Conservation (phyloP, 352 stramenopile genomes). For the Pythium aristosporum region DNA sequence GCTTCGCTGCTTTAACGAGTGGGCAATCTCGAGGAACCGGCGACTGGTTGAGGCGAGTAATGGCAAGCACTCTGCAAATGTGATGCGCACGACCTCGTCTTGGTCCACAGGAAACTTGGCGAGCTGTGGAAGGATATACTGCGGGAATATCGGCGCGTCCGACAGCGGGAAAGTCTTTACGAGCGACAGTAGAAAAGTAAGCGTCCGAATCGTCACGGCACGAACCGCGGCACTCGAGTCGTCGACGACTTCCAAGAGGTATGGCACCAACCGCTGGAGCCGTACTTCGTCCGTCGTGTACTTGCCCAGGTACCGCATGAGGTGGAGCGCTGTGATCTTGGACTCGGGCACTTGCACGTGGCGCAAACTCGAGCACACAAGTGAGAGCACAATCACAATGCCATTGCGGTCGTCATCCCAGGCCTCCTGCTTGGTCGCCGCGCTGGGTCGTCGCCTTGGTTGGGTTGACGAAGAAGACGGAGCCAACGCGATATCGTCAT, state of each 20-base stretch:
- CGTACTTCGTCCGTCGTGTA: slow-evolving; percentile 93
- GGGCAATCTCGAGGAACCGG: slow-evolving; percentile 93
- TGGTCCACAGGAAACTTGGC: slow-evolving; percentile 42
- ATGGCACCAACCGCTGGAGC: slow-evolving; percentile 94
- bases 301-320: slow-evolving; percentile 88
- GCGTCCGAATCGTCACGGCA: slow-evolving; percentile 85
- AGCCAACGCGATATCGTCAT: slow-evolving; percentile 25
- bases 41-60: slow-evolving; percentile 91
- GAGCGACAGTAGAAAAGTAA: slow-evolving; percentile 88
- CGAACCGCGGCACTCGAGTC: slow-evolving; percentile 90
- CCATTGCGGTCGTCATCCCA: slow-evolving; percentile 65
- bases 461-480: not conserved
- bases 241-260: slow-evolving; percentile 92
- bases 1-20: slow-evolving; percentile 82
- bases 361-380: slow-evolving; percentile 82
- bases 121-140: slow-evolving; percentile 92
- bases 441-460: slow-evolving; percentile 2
- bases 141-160: slow-evolving; percentile 95
- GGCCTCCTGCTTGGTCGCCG: slow-evolving; percentile 13
- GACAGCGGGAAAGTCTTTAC: slow-evolving; percentile 93
- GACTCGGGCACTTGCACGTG: slow-evolving; percentile 84
- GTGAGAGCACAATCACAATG: slow-evolving; percentile 83
- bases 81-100: slow-evolving; percentile 92
- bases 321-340: slow-evolving; percentile 90
- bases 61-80: slow-evolving; percentile 94